Percentiles rank a stretch among this genome's conserved stretches.
Conservation (phyloP, 2,329 filamentous ascomycete genomes). For the Aspergillus ochraceoroseus region DNA sequence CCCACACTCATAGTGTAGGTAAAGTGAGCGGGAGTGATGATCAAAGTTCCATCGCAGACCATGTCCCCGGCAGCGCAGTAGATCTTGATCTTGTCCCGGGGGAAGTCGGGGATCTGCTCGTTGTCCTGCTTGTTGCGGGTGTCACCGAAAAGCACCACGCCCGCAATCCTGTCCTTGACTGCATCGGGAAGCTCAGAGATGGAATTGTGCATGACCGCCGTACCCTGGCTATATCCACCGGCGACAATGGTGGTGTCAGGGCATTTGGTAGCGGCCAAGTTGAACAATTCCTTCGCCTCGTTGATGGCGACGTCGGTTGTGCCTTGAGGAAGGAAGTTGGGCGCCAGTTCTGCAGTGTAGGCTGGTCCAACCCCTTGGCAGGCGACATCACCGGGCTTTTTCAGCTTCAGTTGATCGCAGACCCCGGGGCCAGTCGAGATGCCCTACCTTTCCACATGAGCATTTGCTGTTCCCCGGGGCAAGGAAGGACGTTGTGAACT, state of each 20-base stretch:
- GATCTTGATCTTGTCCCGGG: constrained; percentile 44
- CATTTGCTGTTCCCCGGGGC: too few species aligned
- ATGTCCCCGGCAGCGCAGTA: constrained; percentile 48
- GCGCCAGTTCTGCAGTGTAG: constrained; percentile 38
- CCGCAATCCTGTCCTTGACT: constrained; percentile 34
- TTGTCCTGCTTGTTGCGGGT: constrained; percentile 42
- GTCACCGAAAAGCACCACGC: constrained; percentile 43
- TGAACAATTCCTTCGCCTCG: constrained; percentile 43
- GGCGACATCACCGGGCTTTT: constrained; percentile 22
- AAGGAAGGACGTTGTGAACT: too few species aligned
- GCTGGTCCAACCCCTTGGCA: constrained; percentile 46
- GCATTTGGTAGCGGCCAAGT: constrained; percentile 43
- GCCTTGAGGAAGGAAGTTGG: constrained; percentile 39
- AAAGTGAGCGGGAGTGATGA: constrained; percentile 39
- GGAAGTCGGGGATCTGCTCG: constrained; percentile 40
- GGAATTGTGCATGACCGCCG: constrained; percentile 43
- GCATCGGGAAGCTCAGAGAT: constrained; percentile 34
- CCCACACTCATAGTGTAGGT: constrained; percentile 33
- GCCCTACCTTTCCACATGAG: too few species aligned
- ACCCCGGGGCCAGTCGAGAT: constrained; percentile 31
- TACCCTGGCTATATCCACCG: constrained; percentile 45
- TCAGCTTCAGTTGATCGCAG: constrained; percentile 24
- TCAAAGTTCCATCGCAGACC: constrained; percentile 47
- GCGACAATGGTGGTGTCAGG: constrained; percentile 44
- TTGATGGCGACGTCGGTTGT: constrained; percentile 36